Evolutionary conservation across 352 stramenopile genomes (phyloP).

Genomic region (Peronospora destructor): DNA sequence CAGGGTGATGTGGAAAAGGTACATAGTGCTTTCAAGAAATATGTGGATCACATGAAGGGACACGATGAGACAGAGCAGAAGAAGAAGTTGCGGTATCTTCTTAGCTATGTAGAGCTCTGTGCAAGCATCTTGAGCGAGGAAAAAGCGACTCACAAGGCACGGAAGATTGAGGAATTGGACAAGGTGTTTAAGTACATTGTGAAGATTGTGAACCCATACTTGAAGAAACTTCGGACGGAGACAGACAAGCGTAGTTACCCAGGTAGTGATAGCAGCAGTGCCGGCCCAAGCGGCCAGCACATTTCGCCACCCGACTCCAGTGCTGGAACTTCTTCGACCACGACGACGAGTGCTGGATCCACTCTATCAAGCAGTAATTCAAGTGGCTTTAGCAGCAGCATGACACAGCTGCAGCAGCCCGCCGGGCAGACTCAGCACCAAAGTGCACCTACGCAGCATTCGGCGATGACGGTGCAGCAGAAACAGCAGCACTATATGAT

Average conservation of each 20-base stretch:
- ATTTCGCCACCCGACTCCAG: constrained; percentile 10
- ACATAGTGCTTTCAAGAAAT: constrained; percentile 83
- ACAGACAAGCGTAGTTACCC: constrained; percentile 62
- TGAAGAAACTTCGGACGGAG: constrained; percentile 82
- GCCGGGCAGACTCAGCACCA: constrained; percentile 19
- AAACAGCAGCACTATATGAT: constrained; percentile 47
- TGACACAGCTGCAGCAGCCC: constrained; percentile 22
- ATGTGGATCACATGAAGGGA: constrained; percentile 85
- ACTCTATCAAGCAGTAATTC: constrained; percentile 11
- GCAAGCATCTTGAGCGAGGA: constrained; percentile 73
- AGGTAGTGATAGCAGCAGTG: constrained; percentile 11
- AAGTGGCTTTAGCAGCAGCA: constrained; percentile 17
- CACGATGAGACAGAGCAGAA: constrained; percentile 85
- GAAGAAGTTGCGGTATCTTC: constrained; percentile 78
- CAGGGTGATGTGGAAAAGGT: constrained; percentile 79
- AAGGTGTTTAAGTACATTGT: constrained; percentile 89
- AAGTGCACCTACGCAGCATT: constrained; percentile 25
- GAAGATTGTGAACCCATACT: constrained; percentile 81
- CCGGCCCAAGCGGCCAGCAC: constrained; percentile 4
- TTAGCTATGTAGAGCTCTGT: constrained; percentile 81
- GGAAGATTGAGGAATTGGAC: constrained; percentile 76
- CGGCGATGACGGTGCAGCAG: constrained; percentile 24
- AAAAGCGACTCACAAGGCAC: constrained; percentile 55
- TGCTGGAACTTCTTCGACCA: constrained; percentile 3
- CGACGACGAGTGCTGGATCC: constrained; percentile 12